These are phyloP conservation scores for Aspergillus intermedius DNA, from an alignment of 2,329 filamentous ascomycete genomes.

Conservation along the genomic window DNA sequence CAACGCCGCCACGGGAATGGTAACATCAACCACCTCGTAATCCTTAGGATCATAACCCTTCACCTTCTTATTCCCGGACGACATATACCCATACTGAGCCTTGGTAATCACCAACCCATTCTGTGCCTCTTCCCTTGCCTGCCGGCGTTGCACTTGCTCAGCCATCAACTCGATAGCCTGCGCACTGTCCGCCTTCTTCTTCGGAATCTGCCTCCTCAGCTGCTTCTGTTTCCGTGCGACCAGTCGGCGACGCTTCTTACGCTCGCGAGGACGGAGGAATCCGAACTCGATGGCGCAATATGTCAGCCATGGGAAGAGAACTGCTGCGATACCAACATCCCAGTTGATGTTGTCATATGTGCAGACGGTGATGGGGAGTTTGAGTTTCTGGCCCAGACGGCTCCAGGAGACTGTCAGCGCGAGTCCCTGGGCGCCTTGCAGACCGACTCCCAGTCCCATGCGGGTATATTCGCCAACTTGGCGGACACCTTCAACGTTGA, in stretches of 20 bases:
- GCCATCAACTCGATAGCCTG: slow-evolving; percentile 37
- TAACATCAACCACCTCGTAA: slow-evolving; percentile 32
- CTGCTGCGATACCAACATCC: slow-evolving; percentile 29
- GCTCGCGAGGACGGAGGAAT: slow-evolving; percentile 33
- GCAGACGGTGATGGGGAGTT: slow-evolving; percentile 34
- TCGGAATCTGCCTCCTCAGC: slow-evolving; percentile 29
- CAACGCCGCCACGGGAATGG: slow-evolving; percentile 39
- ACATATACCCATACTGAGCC: slow-evolving; percentile 36
- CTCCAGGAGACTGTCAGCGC: slow-evolving; percentile 35
- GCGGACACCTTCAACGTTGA: slow-evolving; percentile 31
- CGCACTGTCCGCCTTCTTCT: slow-evolving; percentile 31
- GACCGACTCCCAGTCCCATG: slow-evolving; percentile 33
- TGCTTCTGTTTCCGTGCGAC: slow-evolving; percentile 31
- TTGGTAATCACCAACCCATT: slow-evolving; percentile 35
- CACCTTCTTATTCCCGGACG: slow-evolving; percentile 19
- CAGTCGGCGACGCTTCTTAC: slow-evolving; percentile 27
- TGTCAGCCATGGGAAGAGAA: slow-evolving; percentile 32
- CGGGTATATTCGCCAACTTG: slow-evolving; percentile 32
- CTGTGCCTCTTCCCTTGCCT: slow-evolving; percentile 27
- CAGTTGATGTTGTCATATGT: slow-evolving; percentile 26
- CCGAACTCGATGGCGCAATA: slow-evolving; percentile 39
- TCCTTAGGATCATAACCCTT: slow-evolving; percentile 15
- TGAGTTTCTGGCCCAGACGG: slow-evolving; percentile 35
- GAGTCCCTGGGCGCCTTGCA: slow-evolving; percentile 29
- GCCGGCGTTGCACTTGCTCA: slow-evolving; percentile 33